Evolutionary conservation across 1,284 basidiomycete genomes (phyloP), one percentile per base, ranked within the genome.

Genomic region (Melampsora larici-populina): DNA sequence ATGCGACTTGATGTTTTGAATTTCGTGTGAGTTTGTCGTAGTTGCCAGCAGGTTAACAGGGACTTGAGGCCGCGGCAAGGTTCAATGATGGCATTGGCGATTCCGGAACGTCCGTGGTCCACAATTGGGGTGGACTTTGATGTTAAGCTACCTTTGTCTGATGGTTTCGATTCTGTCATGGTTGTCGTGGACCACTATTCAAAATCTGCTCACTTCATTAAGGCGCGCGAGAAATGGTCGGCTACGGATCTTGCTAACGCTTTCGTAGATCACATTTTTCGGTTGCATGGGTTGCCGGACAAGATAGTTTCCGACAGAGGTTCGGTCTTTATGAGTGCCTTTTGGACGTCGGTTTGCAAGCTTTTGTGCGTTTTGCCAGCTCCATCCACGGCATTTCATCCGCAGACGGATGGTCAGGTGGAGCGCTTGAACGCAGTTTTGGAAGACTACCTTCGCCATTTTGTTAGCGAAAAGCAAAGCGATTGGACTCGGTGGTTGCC

Each of bases 101-200:
- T 62, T 51, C 80, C 81, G 0, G 7, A 49, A 5, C 18, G 71
- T 17, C 87, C 86, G 0, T 88, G 85, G 82, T 80, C 81, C 36
- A 81, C 82, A 0, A 82, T 88, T 6, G 84, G 85, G 0, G 84
- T 87, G 84, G 87, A 88, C 79, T 83, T 86, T 67, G 86, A 88
- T 40, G 82, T 83, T 5, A 82, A 84, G 24, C 81, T 88, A 0
- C 87, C 87, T 0, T 9, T 13, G 6, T 84, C 83, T 0, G 78
- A 81, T 2, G 83, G 84, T 1, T 86, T 72, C 79, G 81, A 86
- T 77, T 74, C 84, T 2, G 85, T 88, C 4, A 70, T 86, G 0
- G 85, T 87, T 0, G 82, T 87, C 0, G 86, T 86, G 0, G 84
- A 86, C 77, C 67, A 84, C 0, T 81, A 86, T 43, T 86, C 86